Base-by-base conservation (phyloP, 2,329 filamentous ascomycete species). In the Dothistroma pini region DNA sequence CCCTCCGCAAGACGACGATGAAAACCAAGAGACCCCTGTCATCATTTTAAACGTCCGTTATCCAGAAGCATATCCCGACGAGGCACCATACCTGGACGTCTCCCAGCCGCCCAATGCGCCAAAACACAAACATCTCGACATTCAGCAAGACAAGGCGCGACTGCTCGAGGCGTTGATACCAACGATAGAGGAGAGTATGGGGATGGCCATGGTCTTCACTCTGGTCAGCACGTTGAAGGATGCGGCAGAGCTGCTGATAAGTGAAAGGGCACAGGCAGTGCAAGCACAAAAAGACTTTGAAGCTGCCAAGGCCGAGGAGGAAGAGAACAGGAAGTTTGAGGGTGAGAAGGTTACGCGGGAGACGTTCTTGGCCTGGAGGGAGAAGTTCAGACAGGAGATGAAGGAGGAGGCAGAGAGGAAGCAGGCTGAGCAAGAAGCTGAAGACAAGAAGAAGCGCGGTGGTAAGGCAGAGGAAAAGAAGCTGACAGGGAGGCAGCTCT, bases 181-280 rank as follows among this genome's bases (percentile, higher is more conserved):
- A 16, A 90, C 88, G 0, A 89, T 97, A 38, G 88, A 95, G 74
- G 95, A 99, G 76, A 97, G 93, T 69, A 78, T 97, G 62, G 95
- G 95, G 64, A 97, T 97, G 89, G 90, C 92, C 58, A 99, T 99
- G 95, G 80, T 99, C 1, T 99, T 97, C 77, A 91, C 93, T 0
- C 80, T 99, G 25, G 89, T 96, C 57, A 91, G 89, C 14, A 86
- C 89, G 0, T 79, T 99, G 62, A 97, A 97, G 74, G 95, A 99
- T 61, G 83, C 85, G 56, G 93, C 93, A n/a, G 95, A 99, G 79
- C 83, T 87, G 68, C 83, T 99, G 61, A 86, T 97, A 67, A 77
- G 83, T 16, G 86, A 91, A 64, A 87, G 95, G 51, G 85, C 87
- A 71, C 85, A 86, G 60, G 89, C 81, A 9, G 84, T 81, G 16